A percentile compares a stretch with the other conserved stretches of the same genome.
phyloP scores from a whole-genome alignment of 495 filamentous ascomycete genomes.

The Evansstolkia leycettana region DNA sequence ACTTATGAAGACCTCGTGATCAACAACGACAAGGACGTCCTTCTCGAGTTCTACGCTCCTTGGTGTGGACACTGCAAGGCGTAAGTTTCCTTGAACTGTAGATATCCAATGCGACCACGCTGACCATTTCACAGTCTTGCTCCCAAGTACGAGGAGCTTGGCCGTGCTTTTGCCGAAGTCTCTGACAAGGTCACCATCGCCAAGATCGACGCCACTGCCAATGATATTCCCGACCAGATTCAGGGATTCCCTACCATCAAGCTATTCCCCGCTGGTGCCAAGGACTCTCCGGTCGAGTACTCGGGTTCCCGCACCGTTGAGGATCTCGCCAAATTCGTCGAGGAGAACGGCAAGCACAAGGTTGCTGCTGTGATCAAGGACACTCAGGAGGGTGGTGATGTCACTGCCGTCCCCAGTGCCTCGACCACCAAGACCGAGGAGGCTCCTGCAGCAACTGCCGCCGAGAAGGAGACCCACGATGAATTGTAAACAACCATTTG shows the following conservation, averaged over 20 bases:
- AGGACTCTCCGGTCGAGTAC: slow-evolving; percentile 78
- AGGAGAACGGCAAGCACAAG: slow-evolving; percentile 88
- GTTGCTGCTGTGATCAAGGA: slow-evolving; percentile 33
- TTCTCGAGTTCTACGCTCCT: slow-evolving; percentile 96
- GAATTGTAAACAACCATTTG: slow-evolving; percentile 23
- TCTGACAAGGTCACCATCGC: slow-evolving; percentile 82
- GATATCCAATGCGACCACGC: too few species aligned
- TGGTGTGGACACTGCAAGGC: slow-evolving; percentile 99
- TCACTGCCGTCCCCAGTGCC: slow-evolving; percentile 6
- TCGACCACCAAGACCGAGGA: slow-evolving; percentile 12
- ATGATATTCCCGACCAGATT: slow-evolving; percentile 95
- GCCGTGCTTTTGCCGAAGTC: slow-evolving; percentile 57
- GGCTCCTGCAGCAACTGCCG: slow-evolving; percentile 9
- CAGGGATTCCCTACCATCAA: slow-evolving; percentile 99
- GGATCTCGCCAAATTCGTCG: slow-evolving; percentile 86
- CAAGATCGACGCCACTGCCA: slow-evolving; percentile 95
- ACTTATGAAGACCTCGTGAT: slow-evolving; percentile 89
- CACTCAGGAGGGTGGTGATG: slow-evolving; percentile 18
- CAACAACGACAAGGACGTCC: slow-evolving; percentile 90
- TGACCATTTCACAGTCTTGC: slow-evolving; percentile 35
- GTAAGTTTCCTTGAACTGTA: slow-evolving; percentile 25
- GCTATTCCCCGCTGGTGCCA: slow-evolving; percentile 84
- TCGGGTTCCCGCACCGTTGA: slow-evolving; percentile 80
- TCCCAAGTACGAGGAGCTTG: slow-evolving; percentile 74
- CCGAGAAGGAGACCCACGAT: slow-evolving; percentile 24